phyloP scores from a whole-genome alignment of 2,329 filamentous ascomycete species.

The Fusarium temperatum region DNA sequence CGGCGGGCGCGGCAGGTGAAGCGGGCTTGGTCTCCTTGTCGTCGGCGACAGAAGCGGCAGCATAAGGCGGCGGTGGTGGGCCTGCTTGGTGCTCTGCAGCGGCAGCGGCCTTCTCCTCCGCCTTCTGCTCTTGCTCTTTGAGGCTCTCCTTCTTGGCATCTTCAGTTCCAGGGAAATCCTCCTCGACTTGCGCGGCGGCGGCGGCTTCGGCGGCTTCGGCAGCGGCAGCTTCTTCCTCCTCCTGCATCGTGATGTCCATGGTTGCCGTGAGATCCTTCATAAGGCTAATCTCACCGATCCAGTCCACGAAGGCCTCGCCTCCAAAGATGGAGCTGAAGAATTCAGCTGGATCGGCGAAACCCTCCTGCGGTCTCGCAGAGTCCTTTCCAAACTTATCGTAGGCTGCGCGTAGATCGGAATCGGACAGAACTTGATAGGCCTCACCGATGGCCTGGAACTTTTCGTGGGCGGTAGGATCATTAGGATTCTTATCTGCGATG shows the following conservation, averaged over 20 bases:
- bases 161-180: slow-evolving; percentile 65
- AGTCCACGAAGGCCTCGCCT: slow-evolving; percentile 93
- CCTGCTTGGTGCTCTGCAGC: slow-evolving; percentile 42
- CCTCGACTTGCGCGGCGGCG: slow-evolving; percentile 58
- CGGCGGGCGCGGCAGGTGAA: slow-evolving; percentile 23
- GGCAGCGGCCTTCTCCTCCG: slow-evolving; percentile 33
- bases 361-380: slow-evolving; percentile 86
- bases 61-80: slow-evolving; percentile 46
- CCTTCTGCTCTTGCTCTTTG: slow-evolving; percentile 50
- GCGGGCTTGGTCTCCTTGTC: slow-evolving; percentile 47
- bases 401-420: slow-evolving; percentile 84
- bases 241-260: slow-evolving; percentile 96
- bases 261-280: slow-evolving; percentile 99
- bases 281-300: slow-evolving; percentile 97
- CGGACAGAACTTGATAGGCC: slow-evolving; percentile 83
- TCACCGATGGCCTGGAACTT: slow-evolving; percentile 91
- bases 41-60: slow-evolving; percentile 52
- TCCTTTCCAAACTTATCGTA: slow-evolving; percentile 99
- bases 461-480: slow-evolving; percentile 90
- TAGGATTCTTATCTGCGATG: slow-evolving; percentile 89
- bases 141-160: slow-evolving; percentile 66
- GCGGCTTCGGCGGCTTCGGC: slow-evolving; percentile 65
- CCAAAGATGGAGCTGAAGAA: slow-evolving; percentile 99
- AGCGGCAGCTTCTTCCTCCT: slow-evolving; percentile 70
- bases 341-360: slow-evolving; percentile 94